These are phyloP conservation scores for Salix suchowensis DNA, from an alignment of 345 rosid genomes.

Conservation along the genomic window DNA sequence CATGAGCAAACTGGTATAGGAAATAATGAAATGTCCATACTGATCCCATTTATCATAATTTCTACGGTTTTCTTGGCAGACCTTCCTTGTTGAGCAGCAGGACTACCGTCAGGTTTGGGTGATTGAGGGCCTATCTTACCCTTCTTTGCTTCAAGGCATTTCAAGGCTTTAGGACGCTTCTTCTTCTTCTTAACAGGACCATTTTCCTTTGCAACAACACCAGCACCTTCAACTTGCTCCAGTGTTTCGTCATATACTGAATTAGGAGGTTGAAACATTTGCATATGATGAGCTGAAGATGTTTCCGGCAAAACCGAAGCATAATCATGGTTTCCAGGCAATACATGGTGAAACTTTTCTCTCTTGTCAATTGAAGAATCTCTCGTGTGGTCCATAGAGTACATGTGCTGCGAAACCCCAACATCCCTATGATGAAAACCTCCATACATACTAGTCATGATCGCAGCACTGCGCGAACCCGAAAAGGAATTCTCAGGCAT, in stretches of 20 bases:
- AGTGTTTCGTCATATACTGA: slow-evolving; percentile 45
- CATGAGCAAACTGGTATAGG: slow-evolving; percentile 91
- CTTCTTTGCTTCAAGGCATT: slow-evolving; percentile 66
- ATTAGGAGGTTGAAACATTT: slow-evolving; percentile 52
- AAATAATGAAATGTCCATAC: slow-evolving; percentile 77
- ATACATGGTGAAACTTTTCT: slow-evolving; percentile 65
- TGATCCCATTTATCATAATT: slow-evolving; percentile 73
- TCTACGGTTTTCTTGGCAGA: slow-evolving; percentile 75
- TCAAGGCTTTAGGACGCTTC: slow-evolving; percentile 39
- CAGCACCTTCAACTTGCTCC: slow-evolving; percentile 46
- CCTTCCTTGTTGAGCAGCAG: slow-evolving; percentile 49
- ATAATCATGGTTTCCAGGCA: slow-evolving; percentile 45
- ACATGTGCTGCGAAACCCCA: slow-evolving; percentile 43
- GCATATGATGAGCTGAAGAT: slow-evolving; percentile 55
- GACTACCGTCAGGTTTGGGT: slow-evolving; percentile 52
- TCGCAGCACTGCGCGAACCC: not conserved
- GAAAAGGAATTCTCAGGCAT: not conserved
- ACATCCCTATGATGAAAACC: not conserved
- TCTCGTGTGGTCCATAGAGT: slow-evolving; percentile 56
- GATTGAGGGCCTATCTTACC: slow-evolving; percentile 36
- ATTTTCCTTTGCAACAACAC: slow-evolving; percentile 31
- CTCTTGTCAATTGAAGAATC: slow-evolving; percentile 60
- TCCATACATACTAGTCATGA: not conserved
- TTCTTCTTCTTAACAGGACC: slow-evolving; percentile 58
- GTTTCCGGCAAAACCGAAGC: slow-evolving; percentile 50